Evolutionary conservation across 2,329 filamentous ascomycete species (phyloP), one percentile per base, ranked within the genome.

Genomic region (Geosmithia morbida): DNA sequence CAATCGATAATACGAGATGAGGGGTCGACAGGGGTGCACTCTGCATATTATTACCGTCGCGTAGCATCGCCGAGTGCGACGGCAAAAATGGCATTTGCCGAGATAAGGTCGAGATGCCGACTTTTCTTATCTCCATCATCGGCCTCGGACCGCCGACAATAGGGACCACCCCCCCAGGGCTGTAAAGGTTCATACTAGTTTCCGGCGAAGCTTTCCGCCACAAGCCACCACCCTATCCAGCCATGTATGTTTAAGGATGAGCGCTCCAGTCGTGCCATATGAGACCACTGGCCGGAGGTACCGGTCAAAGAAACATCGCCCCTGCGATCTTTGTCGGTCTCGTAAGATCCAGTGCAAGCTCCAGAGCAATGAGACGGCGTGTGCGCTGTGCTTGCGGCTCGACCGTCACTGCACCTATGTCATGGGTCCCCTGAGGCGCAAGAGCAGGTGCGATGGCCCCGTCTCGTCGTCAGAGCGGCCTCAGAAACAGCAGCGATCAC

Each of bases 351-450:
- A 43, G 17, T 48, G 43, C 50, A 52, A 53, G 47, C 33, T 54
- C 3, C 46, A 48, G n/a, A 46, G 44, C 11, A 48, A 50, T 22
- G 52, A 50, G 26, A 41, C 46, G 10, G 51, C 47, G 14, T 56
- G 54, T 40, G 54, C 54, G 44, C 48, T 51, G 43, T 56, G 54
- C 46, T 44, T 42, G 43, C 49, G 49, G 43, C 43, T 54, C 37
- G 49, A 46, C 19, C 50, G 50, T 8, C 40, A 30, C 16, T 54
- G 53, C 46, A 54, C 50, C 7, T 53, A 51, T 49, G 52, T 50
- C 20, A 44, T 50, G 41, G 51, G 48, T 26, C 52, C 53, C 14
- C 40, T 55, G 41, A 51, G 48, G 42, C 26, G 50, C 16, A 46
- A 48, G 49, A 37, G 33, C 43, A 51, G 26, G 33, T n/a, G 7